Evolutionary conservation across 768 basidiomycete genomes (phyloP).

Genomic region (Lactarius sanguifluus): DNA sequence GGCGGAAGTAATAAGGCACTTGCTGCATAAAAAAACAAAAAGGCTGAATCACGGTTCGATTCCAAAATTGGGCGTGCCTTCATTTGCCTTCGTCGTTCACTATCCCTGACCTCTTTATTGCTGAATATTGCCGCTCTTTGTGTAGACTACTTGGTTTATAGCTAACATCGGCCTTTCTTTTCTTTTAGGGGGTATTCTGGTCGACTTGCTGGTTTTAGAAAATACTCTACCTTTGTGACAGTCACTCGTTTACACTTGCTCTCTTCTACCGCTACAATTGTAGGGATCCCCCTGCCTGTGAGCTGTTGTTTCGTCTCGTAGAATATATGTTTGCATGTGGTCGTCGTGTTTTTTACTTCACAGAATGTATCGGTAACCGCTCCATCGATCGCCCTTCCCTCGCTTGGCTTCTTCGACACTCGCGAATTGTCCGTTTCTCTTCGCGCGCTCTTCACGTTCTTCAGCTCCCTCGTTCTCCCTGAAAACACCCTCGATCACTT

Average conservation of each 20-base stretch:
- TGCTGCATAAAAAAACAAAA: slow-evolving; percentile 12
- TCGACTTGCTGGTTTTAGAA: slow-evolving; percentile 10
- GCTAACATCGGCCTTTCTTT: not conserved
- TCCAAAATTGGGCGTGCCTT: slow-evolving; percentile 16
- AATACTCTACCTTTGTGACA: slow-evolving; percentile 15
- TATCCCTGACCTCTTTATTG: slow-evolving; percentile 11
- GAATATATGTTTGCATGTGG: slow-evolving; percentile 22
- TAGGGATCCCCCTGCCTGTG: slow-evolving; percentile 7
- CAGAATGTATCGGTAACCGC: slow-evolving; percentile 68
- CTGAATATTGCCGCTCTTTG: slow-evolving; percentile 26
- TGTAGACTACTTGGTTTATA: slow-evolving; percentile 24
- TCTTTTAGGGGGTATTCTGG: slow-evolving; percentile 1
- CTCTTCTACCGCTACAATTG: slow-evolving; percentile 15
- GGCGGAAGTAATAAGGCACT: slow-evolving; percentile 1
- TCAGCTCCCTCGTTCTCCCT: slow-evolving; percentile 34
- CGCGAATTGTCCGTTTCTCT: slow-evolving; percentile 56
- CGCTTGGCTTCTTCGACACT: slow-evolving; percentile 63
- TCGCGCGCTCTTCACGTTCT: slow-evolving; percentile 32
- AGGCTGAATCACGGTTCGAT: slow-evolving; percentile 16
- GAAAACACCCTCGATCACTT: slow-evolving; percentile 56
- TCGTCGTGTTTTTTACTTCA: slow-evolving; percentile 35
- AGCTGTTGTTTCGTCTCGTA: slow-evolving; percentile 20
- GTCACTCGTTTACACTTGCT: slow-evolving; percentile 8
- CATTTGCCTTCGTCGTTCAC: slow-evolving; percentile 15
- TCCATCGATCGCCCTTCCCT: slow-evolving; percentile 74